Conservation (phyloP, 495 filamentous ascomycete species). For the Amniculicola lignicola region DNA sequence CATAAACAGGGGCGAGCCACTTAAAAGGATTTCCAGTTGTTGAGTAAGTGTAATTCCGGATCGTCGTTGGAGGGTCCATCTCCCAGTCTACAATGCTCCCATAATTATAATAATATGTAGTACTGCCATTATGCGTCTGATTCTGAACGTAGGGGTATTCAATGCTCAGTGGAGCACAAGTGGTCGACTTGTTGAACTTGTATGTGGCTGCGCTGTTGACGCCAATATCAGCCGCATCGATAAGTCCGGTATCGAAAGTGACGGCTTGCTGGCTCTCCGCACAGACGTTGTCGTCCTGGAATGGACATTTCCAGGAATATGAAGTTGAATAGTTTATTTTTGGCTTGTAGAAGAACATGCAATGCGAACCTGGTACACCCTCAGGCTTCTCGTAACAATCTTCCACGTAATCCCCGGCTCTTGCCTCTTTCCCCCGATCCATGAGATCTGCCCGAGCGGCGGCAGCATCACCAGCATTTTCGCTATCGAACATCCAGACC, state of each 20-base stretch:
- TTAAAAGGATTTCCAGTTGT: constrained; percentile 28
- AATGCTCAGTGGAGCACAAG: constrained; percentile 34
- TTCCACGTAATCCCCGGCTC: constrained; percentile 31
- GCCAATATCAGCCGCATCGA: constrained; percentile 32
- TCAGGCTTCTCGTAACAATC: constrained; percentile 25
- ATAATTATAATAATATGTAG: constrained; percentile 28
- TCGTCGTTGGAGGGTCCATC: background rate
- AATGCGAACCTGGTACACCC: constrained; percentile 1
- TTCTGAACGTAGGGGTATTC: constrained; percentile 16
- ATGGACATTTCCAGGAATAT: no score
- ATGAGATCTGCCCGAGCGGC: constrained; percentile 24
- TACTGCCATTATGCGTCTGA: constrained; percentile 5
- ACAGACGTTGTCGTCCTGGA: background rate
- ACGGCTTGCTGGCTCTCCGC: constrained; percentile 24
- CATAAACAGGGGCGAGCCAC: constrained; percentile 30
- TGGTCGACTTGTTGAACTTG: constrained; percentile 31
- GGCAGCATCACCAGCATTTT: constrained; percentile 18
- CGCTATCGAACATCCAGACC: constrained; percentile 22
- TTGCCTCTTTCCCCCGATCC: constrained; percentile 21
- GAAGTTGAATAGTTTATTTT: no score
- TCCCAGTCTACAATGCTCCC: constrained; percentile 11
- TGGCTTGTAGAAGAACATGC: constrained; percentile 32
- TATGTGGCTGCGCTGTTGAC: constrained; percentile 19
- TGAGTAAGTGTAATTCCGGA: constrained; percentile 16
- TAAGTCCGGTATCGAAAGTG: constrained; percentile 25